A percentile compares a stretch with the other conserved stretches of the same genome.
phyloP scores from a whole-genome alignment of 2,329 filamentous ascomycete genomes.

The Hymenoscyphus fraxineus region DNA sequence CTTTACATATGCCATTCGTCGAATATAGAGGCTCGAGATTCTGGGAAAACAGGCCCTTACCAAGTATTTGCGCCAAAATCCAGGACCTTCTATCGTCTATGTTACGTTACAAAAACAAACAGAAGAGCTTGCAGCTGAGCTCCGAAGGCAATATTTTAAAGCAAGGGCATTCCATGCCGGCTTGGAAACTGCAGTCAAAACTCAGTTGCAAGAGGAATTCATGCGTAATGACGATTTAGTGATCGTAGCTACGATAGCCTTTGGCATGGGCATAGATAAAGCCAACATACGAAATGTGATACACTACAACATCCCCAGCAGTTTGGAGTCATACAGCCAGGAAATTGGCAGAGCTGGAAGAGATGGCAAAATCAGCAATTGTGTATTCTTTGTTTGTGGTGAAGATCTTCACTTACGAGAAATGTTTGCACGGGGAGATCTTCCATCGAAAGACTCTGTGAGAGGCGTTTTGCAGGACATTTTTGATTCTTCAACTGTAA shows the following conservation, averaged over 20 bases:
- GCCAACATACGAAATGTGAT: constrained; percentile 49
- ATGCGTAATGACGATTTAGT: constrained; percentile 45
- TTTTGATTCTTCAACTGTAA: constrained; percentile 39
- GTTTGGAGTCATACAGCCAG: constrained; percentile 55
- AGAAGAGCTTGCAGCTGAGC: constrained; percentile 40
- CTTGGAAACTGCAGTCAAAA: constrained; percentile 44
- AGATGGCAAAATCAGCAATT: constrained; percentile 50
- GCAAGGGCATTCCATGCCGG: constrained; percentile 49
- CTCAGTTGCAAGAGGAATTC: constrained; percentile 48
- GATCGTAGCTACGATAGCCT: constrained; percentile 54
- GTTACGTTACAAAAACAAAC: constrained; percentile 55
- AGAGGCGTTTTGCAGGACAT: constrained; percentile 47
- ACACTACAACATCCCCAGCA: constrained; percentile 42
- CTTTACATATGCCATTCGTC: too few relatives aligned
- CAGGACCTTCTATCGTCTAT: constrained; percentile 57
- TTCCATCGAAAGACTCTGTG: constrained; percentile 51
- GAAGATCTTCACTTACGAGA: constrained; percentile 57
- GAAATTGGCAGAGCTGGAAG: constrained; percentile 54
- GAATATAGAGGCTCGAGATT: too few relatives aligned
- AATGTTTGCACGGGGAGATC: constrained; percentile 55
- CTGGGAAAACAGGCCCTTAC: too few relatives aligned
- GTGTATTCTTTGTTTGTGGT: constrained; percentile 54
- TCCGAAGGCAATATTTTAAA: constrained; percentile 40
- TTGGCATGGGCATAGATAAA: constrained; percentile 60
- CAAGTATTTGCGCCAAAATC: constrained; percentile 46